Conservation (phyloP, 1,284 basidiomycete genomes). For the Stygiomarasmius scandens region DNA sequence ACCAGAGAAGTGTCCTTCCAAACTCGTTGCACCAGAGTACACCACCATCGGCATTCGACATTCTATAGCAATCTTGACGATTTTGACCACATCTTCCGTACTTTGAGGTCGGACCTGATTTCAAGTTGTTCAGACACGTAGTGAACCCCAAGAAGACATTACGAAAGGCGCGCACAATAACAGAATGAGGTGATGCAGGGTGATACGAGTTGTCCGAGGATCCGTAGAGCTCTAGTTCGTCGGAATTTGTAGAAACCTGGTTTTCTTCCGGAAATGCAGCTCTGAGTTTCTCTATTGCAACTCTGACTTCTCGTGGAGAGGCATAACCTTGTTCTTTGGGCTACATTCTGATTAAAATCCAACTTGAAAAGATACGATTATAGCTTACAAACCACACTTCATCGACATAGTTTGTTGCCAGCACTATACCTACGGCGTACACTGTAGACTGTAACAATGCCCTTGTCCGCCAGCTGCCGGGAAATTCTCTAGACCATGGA, state of each 20-base stretch:
- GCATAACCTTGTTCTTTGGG: slow-evolving; percentile 40
- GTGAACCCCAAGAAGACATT: slow-evolving; percentile 11
- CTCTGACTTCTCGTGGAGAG: slow-evolving; percentile 46
- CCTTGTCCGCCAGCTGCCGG: slow-evolving; percentile 4
- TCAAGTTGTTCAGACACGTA: slow-evolving; percentile 24
- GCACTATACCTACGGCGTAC: slow-evolving; percentile 38
- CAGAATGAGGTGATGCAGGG: slow-evolving; percentile 63
- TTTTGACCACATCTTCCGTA: slow-evolving; percentile 71
- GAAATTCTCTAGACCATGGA: slow-evolving; percentile 9
- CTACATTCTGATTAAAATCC: not conserved
- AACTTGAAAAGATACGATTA: not conserved
- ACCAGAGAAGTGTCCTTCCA: slow-evolving; percentile 70
- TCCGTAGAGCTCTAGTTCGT: slow-evolving; percentile 55
- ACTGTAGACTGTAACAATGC: slow-evolving; percentile 4
- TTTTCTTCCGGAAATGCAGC: slow-evolving; percentile 46
- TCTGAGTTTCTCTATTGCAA: slow-evolving; percentile 59
- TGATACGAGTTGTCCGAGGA: slow-evolving; percentile 73
- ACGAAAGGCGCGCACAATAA: slow-evolving; percentile 47
- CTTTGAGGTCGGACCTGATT: slow-evolving; percentile 49
- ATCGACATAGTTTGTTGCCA: slow-evolving; percentile 29
- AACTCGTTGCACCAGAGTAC: slow-evolving; percentile 70
- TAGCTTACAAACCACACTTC: slow-evolving; percentile 32
- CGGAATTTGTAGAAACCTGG: slow-evolving; percentile 52
- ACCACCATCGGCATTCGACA: slow-evolving; percentile 70
- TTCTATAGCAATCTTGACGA: slow-evolving; percentile 67